Percentiles rank a stretch among this genome's conserved stretches.
phyloP scores from a whole-genome alignment of 2,329 filamentous ascomycete species.

The Proliferodiscus dingleyae region DNA sequence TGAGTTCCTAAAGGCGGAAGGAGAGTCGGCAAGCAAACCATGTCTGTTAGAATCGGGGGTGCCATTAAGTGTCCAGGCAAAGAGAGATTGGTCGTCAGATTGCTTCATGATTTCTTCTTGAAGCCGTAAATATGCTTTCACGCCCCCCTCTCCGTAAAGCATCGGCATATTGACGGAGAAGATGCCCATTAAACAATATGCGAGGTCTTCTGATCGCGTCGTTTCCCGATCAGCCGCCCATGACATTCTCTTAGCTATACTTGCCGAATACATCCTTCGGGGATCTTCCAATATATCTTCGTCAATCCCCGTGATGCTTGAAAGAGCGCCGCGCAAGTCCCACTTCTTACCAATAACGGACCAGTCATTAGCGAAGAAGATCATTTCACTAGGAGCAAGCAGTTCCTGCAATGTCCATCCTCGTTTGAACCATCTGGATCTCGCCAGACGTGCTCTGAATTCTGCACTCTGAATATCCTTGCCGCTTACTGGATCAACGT shows the following conservation, averaged over 20 bases:
- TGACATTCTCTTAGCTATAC: slow-evolving; percentile 35
- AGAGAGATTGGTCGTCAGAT: slow-evolving; percentile 6
- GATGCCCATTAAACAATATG: slow-evolving; percentile 41
- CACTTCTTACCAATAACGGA: background rate
- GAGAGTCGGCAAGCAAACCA: background rate
- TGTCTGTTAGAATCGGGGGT: background rate
- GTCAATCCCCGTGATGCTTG: background rate
- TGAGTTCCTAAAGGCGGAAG: background rate
- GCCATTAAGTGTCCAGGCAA: slow-evolving; percentile 4
- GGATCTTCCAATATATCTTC: background rate
- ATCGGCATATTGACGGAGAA: slow-evolving; percentile 41
- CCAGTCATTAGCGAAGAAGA: slow-evolving; percentile 1
- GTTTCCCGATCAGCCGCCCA: slow-evolving; percentile 37
- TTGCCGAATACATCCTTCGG: background rate
- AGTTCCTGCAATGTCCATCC: slow-evolving; percentile 6
- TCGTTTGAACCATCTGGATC: background rate
- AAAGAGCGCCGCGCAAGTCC: background rate
- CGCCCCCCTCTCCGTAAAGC: slow-evolving; percentile 37
- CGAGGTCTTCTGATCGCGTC: slow-evolving; percentile 36
- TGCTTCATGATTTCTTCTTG: slow-evolving; percentile 33
- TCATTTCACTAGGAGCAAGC: background rate
- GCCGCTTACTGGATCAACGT: background rate
- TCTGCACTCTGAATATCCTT: background rate
- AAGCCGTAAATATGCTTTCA: slow-evolving; percentile 32
- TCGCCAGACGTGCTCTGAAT: background rate